Evolutionary conservation across 2,329 filamentous ascomycete species (phyloP).

Genomic region (Ceratocystis ficicola): DNA sequence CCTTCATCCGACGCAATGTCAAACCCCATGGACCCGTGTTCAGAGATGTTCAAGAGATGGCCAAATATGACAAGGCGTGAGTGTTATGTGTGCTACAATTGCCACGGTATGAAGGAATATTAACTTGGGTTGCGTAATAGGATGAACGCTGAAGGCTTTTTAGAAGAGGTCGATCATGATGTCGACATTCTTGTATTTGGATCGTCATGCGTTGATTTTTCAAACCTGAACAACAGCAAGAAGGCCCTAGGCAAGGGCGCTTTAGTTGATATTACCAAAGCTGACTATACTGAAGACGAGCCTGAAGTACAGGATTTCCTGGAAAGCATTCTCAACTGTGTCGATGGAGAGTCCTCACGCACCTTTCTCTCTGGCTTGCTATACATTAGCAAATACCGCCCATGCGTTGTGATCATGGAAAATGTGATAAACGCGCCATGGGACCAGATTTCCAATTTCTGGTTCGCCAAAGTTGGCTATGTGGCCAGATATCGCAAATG

Average conservation of each 20-base stretch:
- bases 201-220: conserved; percentile 67
- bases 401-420: conserved; percentile 56
- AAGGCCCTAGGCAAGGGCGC: conserved; percentile 33
- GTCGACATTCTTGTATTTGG: conserved; percentile 59
- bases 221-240: conserved; percentile 44
- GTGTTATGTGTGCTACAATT: conserved; percentile 25
- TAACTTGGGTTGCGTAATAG: conserved; percentile 28
- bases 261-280: conserved; percentile 37
- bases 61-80: conserved; percentile 35
- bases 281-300: conserved; percentile 23
- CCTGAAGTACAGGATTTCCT: conserved; percentile 32
- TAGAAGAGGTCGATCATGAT: conserved; percentile 41
- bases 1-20: conserved; percentile 51
- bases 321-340: conserved; percentile 41
- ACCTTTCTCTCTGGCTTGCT: conserved; percentile 51
- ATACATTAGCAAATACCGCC: conserved; percentile 44
- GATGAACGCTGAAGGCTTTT: conserved; percentile 54
- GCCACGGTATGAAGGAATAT: not conserved
- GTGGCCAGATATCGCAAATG: conserved; percentile 37
- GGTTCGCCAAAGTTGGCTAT: conserved; percentile 43
- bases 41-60: conserved; percentile 47
- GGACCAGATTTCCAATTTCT: conserved; percentile 35
- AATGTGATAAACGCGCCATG: conserved; percentile 56
- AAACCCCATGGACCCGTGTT: conserved; percentile 39
- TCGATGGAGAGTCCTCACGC: conserved; percentile 49